Percentiles rank a stretch among this genome's conserved stretches.
Evolutionary conservation across 305 asterid species (phyloP).

Genomic region (Euphrasia arctica): DNA sequence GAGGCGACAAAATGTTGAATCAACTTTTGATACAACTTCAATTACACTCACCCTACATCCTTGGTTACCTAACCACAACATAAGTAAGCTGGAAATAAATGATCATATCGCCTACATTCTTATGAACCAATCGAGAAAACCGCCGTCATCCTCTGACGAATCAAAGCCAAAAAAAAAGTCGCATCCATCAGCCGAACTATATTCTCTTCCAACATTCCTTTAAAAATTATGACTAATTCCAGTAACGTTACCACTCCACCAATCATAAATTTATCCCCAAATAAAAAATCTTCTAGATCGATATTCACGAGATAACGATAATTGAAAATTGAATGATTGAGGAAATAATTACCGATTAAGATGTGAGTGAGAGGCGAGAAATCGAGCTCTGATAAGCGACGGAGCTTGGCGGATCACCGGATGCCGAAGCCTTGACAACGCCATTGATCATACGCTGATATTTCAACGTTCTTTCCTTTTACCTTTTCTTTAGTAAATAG

Average conservation of each 20-base stretch:
- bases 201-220: constrained; percentile 6
- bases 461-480: constrained; percentile 27
- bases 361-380: constrained; percentile 42
- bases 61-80: neutral
- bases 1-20: neutral
- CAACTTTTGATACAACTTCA: neutral
- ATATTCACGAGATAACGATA: constrained; percentile 15
- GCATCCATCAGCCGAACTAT: neutral
- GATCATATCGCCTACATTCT: neutral
- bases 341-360: constrained; percentile 42
- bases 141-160: neutral
- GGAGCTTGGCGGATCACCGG: constrained; percentile 74
- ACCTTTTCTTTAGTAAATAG: constrained; percentile 3
- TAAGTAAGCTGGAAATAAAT: neutral
- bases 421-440: constrained; percentile 82
- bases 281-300: constrained; percentile 16
- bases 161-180: neutral
- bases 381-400: constrained; percentile 67
- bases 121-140: neutral
- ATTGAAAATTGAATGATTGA: neutral
- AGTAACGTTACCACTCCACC: constrained; percentile 3
- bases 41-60: neutral
- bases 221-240: neutral
- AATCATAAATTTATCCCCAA: neutral
- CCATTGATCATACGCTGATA: constrained; percentile 61